phyloP scores from a whole-genome alignment of 169 alveolate genomes.

The Perkinsus olseni region DNA sequence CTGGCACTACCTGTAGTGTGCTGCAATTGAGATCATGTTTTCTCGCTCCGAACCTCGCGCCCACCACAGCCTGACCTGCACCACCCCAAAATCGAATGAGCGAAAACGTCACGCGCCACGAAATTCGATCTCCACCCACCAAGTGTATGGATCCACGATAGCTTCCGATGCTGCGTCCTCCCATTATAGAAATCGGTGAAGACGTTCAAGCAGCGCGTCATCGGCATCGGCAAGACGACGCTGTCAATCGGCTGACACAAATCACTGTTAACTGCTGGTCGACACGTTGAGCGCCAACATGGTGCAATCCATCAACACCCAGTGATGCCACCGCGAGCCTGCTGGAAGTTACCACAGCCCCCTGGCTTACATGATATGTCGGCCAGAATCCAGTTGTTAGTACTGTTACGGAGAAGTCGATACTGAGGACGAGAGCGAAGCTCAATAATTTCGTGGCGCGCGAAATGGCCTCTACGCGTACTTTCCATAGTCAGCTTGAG shows the following conservation, averaged over 20 bases:
- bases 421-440: background rate
- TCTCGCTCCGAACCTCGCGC: conserved; percentile 24
- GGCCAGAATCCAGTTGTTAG: conserved; percentile 78
- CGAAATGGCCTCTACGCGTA: conserved; percentile 17
- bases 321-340: too few relatives aligned
- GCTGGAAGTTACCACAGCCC: too few relatives aligned
- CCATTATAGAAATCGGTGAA: conserved; percentile 44
- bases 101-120: background rate
- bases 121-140: conserved; percentile 48
- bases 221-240: conserved; percentile 36
- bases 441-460: background rate
- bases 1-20: conserved; percentile 13
- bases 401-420: conserved; percentile 58
- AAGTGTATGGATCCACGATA: conserved; percentile 65
- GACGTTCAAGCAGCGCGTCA: conserved; percentile 30
- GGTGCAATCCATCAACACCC: too few relatives aligned
- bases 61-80: conserved; percentile 34
- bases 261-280: background rate
- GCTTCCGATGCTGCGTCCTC: conserved; percentile 60
- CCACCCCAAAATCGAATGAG: background rate
- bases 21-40: conserved; percentile 40
- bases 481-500: background rate
- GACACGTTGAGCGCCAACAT: background rate
- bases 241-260: conserved; percentile 10
- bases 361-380: conserved; percentile 17